Percentiles rank a stretch among this genome's conserved stretches.
Evolutionary conservation across 306 rosid species (phyloP).

Genomic region (Dalbergia cochinchinensis): DNA sequence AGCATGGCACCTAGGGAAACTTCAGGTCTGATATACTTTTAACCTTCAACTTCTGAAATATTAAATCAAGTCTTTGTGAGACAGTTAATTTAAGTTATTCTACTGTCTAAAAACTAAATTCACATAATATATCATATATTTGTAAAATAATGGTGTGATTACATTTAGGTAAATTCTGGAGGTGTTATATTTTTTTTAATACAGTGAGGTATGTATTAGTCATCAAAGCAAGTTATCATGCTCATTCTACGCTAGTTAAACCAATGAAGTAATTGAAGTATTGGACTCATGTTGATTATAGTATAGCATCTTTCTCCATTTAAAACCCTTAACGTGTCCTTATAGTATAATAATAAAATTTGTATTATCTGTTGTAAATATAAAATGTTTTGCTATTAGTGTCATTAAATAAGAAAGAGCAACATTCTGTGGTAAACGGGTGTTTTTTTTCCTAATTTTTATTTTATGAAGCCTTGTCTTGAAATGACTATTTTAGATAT

Average conservation of each 20-base stretch:
- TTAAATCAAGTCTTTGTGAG: conserved; percentile 36
- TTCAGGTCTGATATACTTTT: conserved; percentile 62
- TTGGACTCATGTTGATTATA: conserved; percentile 15
- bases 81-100: conserved; percentile 24
- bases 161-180: conserved; percentile 22
- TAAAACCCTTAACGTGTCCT: conserved; percentile 5
- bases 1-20: conserved; percentile 89
- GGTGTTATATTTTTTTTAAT: conserved; percentile 26
- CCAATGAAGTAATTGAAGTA: conserved; percentile 8
- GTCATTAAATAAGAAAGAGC: conserved; percentile 4
- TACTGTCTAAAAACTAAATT: conserved; percentile 13
- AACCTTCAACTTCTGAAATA: conserved; percentile 29
- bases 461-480: conserved; percentile 12
- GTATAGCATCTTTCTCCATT: background rate
- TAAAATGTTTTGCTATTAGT: conserved; percentile 5
- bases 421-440: conserved; percentile 1
- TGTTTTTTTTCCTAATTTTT: background rate
- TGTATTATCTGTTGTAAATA: background rate
- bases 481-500: conserved; percentile 7
- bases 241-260: conserved; percentile 17
- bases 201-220: background rate
- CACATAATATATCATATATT: background rate
- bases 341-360: background rate
- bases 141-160: conserved; percentile 21
- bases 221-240: conserved; percentile 7